Evolutionary conservation across 73 alveolate species (phyloP), one percentile per base, ranked within the genome.

Genomic region (Paraurostyla sp.): DNA sequence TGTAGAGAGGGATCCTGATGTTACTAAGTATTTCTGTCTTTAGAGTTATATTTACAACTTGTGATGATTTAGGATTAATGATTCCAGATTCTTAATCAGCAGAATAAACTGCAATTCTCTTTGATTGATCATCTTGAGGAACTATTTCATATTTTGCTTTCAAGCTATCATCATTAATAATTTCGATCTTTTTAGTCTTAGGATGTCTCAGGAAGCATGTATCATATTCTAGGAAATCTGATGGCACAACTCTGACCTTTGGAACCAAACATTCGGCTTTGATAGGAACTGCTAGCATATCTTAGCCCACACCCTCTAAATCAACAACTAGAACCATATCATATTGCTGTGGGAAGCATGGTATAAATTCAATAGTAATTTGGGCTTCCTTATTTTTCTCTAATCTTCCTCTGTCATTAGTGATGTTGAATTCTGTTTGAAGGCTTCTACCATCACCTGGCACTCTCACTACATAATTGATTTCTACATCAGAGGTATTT

Each of bases 361-460:
- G 99, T 30, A 98, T 95, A 81, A 99, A 99, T 69, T 97, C 99
- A 49, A 99, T 95, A 78, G 95, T 97, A 48, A 99, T 98, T 62
- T 94, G 97, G 80, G 97, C 97, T 43, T 92, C 93, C 80, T 97
- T 95, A 57, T 96, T 95, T 32, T 98, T 97, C 76, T 95, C 91
- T 25, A 99, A 97, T 56, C 97, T 95, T 73, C 99, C 99, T 80
- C 97, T 93, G 81, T 89, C 98, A 86, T 83, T 99, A 93, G 95
- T 97, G 36, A 99, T 98, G 89, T 98, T 99, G 91, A 99, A 99
- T 75, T 98, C 99, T 63, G 97, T 98, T 75, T 99, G 99, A 75
- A 96, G 96, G 30, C 97, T 94, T 84, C 98, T 91, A n/a, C 98
- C 99, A 92, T 99, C 99, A 9, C 99, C 99, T 0, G 99, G 99